Percentiles rank a stretch among this genome's conserved stretches.
Evolutionary conservation across 345 rosid genomes (phyloP).

Genomic region (Aquilaria malaccensis): DNA sequence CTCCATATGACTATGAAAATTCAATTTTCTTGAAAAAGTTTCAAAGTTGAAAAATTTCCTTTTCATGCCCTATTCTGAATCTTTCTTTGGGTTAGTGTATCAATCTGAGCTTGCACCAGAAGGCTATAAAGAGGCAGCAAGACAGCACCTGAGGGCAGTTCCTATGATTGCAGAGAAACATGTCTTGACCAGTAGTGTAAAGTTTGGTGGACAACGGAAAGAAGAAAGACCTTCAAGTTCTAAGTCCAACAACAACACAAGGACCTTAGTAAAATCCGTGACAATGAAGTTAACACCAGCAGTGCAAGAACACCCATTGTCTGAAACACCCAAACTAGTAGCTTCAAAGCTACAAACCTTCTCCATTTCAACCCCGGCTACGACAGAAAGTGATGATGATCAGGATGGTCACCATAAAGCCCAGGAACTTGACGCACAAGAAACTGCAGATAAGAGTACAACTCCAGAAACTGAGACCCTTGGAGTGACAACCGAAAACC

Average conservation of each 20-base stretch:
- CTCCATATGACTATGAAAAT: too few species aligned
- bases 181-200: conserved; percentile 16
- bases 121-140: conserved; percentile 30
- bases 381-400: neutral
- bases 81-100: conserved; percentile 31
- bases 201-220: neutral
- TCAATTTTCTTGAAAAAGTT: too few species aligned
- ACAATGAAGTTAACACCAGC: conserved; percentile 23
- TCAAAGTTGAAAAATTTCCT: too few species aligned
- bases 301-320: too few species aligned
- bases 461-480: conserved; percentile 12
- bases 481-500: neutral
- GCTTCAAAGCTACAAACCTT: too few species aligned
- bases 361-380: conserved; percentile 17
- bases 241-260: neutral
- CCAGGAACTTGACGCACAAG: neutral
- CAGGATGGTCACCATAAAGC: neutral
- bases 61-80: too few species aligned
- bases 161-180: conserved; percentile 29
- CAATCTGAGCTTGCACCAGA: conserved; percentile 52
- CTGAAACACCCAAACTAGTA: too few species aligned
- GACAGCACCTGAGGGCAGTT: conserved; percentile 29
- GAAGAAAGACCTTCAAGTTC: neutral
- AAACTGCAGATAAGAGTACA: neutral
- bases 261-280: conserved; percentile 17